phyloP scores from a whole-genome alignment of 1,284 basidiomycete species.

The Cryptococcus sp. region DNA sequence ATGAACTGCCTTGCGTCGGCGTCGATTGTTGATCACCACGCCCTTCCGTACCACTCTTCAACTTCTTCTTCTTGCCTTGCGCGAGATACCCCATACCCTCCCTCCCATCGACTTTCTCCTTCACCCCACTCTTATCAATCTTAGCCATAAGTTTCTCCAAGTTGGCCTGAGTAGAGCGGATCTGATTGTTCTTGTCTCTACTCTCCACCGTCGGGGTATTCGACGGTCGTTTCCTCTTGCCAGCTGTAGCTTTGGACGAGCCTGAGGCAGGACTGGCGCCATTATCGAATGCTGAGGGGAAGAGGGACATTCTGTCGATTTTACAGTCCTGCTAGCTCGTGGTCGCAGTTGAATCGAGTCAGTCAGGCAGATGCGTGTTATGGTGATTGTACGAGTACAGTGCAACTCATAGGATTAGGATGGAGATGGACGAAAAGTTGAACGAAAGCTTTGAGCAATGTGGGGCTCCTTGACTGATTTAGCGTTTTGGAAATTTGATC shows the following conservation, averaged over 20 bases:
- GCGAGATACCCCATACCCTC: conserved; percentile 25
- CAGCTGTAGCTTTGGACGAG: conserved; percentile 14
- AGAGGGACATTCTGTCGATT: conserved; percentile 39
- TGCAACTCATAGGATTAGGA: too few relatives aligned
- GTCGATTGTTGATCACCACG: conserved; percentile 1
- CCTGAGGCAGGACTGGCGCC: conserved; percentile 23
- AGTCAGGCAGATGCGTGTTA: not conserved
- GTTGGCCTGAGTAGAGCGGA: conserved; percentile 62
- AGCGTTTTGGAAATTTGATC: conserved; percentile 14
- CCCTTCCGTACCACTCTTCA: not conserved
- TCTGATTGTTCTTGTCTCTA: conserved; percentile 50
- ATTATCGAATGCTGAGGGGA: conserved; percentile 44
- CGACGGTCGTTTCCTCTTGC: conserved; percentile 68
- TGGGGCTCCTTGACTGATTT: conserved; percentile 1
- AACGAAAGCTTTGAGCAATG: not conserved
- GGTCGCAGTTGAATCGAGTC: not conserved
- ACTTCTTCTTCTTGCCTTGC: conserved; percentile 24
- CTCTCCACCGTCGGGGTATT: conserved; percentile 31
- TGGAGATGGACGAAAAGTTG: conserved; percentile 3
- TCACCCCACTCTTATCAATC: conserved; percentile 50
- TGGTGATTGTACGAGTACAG: not conserved
- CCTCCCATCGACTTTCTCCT: conserved; percentile 28
- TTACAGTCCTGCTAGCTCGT: not conserved
- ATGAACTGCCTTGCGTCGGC: conserved; percentile 42
- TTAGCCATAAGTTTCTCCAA: conserved; percentile 74